Evolutionary conservation across 2,329 filamentous ascomycete genomes (phyloP).

Genomic region (Scortechinia acanthostroma): DNA sequence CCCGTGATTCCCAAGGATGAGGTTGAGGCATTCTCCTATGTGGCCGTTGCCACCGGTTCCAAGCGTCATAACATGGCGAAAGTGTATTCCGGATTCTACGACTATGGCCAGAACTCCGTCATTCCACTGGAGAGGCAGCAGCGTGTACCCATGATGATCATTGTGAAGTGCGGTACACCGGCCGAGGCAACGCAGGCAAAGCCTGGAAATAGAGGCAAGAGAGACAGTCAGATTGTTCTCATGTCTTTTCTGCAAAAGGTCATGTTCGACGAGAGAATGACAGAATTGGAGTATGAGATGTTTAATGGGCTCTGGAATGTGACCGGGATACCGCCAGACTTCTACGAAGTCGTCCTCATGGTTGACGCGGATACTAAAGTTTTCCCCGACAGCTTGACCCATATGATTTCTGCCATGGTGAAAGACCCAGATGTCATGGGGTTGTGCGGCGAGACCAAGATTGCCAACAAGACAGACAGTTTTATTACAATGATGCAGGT

Average conservation of each 20-base stretch:
- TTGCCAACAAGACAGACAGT: constrained; percentile 89
- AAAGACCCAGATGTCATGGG: constrained; percentile 99
- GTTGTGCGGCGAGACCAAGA: constrained; percentile 97
- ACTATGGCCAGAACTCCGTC: constrained; percentile 76
- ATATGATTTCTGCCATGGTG: constrained; percentile 99
- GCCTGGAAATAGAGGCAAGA: constrained; percentile 94
- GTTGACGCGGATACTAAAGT: constrained; percentile 99
- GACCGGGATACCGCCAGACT: constrained; percentile 95
- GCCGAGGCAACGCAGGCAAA: constrained; percentile 77
- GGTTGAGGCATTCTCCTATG: constrained; percentile 86
- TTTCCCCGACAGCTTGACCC: constrained; percentile 93
- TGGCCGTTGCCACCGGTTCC: constrained; percentile 87
- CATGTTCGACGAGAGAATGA: constrained; percentile 99
- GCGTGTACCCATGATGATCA: constrained; percentile 91
- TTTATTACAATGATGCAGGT: constrained; percentile 99
- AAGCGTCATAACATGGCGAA: constrained; percentile 99
- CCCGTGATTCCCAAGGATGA: constrained; percentile 73
- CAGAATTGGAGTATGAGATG: constrained; percentile 97
- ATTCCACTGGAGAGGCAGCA: constrained; percentile 85
- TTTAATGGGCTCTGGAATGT: constrained; percentile 99
- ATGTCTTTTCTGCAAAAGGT: constrained; percentile 99
- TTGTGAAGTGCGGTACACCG: constrained; percentile 92
- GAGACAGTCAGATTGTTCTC: constrained; percentile 96
- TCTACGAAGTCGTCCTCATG: constrained; percentile 97
- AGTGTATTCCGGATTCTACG: constrained; percentile 95